Percentiles rank a stretch among this genome's conserved stretches.
Conservation (phyloP, 106 monocot species). For the Gastrodia elata region DNA sequence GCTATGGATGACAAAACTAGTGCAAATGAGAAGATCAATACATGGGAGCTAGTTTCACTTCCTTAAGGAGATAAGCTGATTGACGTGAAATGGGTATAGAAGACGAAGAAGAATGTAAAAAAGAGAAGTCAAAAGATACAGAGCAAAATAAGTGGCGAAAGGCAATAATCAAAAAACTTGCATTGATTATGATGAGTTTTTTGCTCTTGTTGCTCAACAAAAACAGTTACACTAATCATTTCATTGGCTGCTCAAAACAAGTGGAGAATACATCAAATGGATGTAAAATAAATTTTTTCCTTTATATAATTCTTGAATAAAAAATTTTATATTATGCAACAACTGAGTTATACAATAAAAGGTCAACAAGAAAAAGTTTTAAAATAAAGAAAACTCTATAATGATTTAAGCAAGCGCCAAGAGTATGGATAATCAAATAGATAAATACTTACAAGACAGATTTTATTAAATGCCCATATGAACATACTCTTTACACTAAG, state of each 20-base stretch:
- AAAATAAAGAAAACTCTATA: background rate
- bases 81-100: no score
- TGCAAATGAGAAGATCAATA: no score
- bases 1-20: no score
- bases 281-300: background rate
- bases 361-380: background rate
- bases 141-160: no score
- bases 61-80: no score
- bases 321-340: background rate
- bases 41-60: no score
- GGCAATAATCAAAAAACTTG: background rate
- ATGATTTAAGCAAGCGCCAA: background rate
- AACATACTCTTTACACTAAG: background rate
- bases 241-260: background rate
- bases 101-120: no score
- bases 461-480: background rate
- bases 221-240: background rate
- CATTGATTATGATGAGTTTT: background rate
- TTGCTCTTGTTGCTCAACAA: conserved; percentile 2
- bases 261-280: background rate
- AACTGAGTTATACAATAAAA: background rate
- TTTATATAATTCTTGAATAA: background rate
- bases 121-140: no score
- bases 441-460: background rate
- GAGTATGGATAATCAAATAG: background rate